Base-by-base conservation (phyloP, 2,329 filamentous ascomycete genomes). In the Torrubiella hemipterigena region DNA sequence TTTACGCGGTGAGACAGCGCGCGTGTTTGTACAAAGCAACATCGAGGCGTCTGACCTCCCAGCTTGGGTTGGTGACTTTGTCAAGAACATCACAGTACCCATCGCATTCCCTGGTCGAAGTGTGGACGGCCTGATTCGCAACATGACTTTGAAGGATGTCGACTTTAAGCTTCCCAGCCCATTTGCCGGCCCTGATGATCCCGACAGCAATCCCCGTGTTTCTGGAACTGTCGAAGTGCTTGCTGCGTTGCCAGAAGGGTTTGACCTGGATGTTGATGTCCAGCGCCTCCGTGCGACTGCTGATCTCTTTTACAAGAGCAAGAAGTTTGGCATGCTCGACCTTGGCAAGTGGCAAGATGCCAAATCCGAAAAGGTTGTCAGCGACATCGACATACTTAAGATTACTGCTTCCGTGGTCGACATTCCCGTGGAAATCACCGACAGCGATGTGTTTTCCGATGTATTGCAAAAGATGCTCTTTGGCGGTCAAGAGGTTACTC, bases 151-250 rank as follows among this genome's bases (percentile, higher is more conserved):
- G 41, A 74, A 77, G 3, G 73, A 95, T 48, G 84, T 93, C 24
- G 76, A 93, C 45, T 94, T 98, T 52, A 74, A 73, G 29, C 61
- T 98, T 27, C 91, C 91, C 1, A 75, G 86, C 45, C 81, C 83
- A 1, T 72, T 79, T 45, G 83, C 85, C 3, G 76, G 86, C 13
- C 82, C 83, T 0, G 73, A 69, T 35, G 73, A 77, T 9, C 81
- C 84, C 0, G 73, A 78, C 30, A 67, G 80, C 4, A 73, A 80
- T 33, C 86, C 87, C 8, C 77, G 72, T 33, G 77, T 98, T 12
- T 93, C 85, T 18, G 87, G 87, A 4, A 77, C 79, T 14, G 80
- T 95, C 27, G 65, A 82, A 37, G 87, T 87, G 9, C 63, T 87
- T 13, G 79, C 93, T 17, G 74, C 65, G 9, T 54, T 96, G 20